Evolutionary conservation across 768 basidiomycete species (phyloP), one percentile per base, ranked within the genome.

Genomic region (Boletus bicolor): DNA sequence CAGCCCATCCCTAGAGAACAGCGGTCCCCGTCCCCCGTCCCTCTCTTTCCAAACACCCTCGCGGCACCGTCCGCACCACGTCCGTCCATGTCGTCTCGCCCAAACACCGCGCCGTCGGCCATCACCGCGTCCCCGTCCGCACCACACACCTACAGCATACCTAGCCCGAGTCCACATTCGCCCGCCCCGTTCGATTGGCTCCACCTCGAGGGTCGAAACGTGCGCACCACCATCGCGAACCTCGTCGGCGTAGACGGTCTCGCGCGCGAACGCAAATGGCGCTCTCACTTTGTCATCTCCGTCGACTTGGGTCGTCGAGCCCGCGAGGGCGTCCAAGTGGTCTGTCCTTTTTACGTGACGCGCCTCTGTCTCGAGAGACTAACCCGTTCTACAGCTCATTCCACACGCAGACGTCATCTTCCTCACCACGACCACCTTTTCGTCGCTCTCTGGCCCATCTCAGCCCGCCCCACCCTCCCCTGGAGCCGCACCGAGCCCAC

Each of bases 161-260:
- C 74, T 45, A 69, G 76, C 46, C 67, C 64, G 35, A 83, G 77
- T 53, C 76, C 78, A 8, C 78, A 80, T 57, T 85, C 82, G 47
- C 85, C 86, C 0, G 88, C 90, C 0, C 91, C 90, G 0, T 88
- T 93, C 51, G 88, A 93, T 60, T 91, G 91, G 89, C 72, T 93
- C 7, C 90, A 93, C 64, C 89, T 93, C 56, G 91, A 93, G 62
- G 91, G 90, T 5, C 76, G 91, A 3, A 86, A 82, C 0, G 84
- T 88, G 34, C 89, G 87, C 69, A 91, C 87, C 10, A 93, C 90
- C 5, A 71, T 89, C 28, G 84, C 77, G 61, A 93, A 93, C 64
- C 82, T 93, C 32, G 77, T 82, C 32, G 91, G 91, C 6, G 61
- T 93, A 43, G 91, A 93, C 60, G 87, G 90, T 10, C 81, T 93